phyloP scores from a whole-genome alignment of 2,329 filamentous ascomycete genomes.

The Rugonectria rugulosa region DNA sequence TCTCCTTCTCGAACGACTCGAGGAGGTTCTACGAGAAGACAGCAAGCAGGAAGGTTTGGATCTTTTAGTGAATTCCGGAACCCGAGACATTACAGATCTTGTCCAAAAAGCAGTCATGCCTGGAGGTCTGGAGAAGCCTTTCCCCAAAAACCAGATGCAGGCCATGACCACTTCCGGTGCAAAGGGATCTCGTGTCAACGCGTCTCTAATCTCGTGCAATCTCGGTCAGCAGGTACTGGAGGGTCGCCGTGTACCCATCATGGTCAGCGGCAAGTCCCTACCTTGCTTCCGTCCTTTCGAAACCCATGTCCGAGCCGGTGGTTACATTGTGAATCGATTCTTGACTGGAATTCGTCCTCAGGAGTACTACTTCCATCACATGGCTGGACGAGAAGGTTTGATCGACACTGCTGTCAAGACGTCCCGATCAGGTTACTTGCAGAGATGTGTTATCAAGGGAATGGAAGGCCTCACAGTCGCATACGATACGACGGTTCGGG shows the following conservation, averaged over 20 bases:
- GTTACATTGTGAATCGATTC: constrained; percentile 95
- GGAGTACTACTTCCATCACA: constrained; percentile 99
- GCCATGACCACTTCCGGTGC: constrained; percentile 97
- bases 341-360: constrained; percentile 97
- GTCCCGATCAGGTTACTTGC: constrained; percentile 93
- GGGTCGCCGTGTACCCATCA: constrained; percentile 90
- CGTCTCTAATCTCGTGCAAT: constrained; percentile 97
- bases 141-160: constrained; percentile 98
- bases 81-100: constrained; percentile 74
- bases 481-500: constrained; percentile 93
- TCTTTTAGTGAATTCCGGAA: constrained; percentile 78
- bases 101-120: constrained; percentile 85
- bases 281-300: constrained; percentile 95
- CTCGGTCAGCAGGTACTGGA: constrained; percentile 96
- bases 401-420: constrained; percentile 99
- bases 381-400: constrained; percentile 97
- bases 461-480: constrained; percentile 94
- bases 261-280: constrained; percentile 97
- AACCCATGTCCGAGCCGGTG: constrained; percentile 85
- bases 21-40: constrained; percentile 91
- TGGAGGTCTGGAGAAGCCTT: constrained; percentile 83
- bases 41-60: constrained; percentile 92
- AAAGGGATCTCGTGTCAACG: constrained; percentile 92
- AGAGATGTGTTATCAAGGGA: constrained; percentile 96
- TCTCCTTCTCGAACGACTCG: constrained; percentile 78